These are phyloP conservation scores for Fraxinus floribunda DNA, from an alignment of 305 asterid genomes.

Conservation along the genomic window DNA sequence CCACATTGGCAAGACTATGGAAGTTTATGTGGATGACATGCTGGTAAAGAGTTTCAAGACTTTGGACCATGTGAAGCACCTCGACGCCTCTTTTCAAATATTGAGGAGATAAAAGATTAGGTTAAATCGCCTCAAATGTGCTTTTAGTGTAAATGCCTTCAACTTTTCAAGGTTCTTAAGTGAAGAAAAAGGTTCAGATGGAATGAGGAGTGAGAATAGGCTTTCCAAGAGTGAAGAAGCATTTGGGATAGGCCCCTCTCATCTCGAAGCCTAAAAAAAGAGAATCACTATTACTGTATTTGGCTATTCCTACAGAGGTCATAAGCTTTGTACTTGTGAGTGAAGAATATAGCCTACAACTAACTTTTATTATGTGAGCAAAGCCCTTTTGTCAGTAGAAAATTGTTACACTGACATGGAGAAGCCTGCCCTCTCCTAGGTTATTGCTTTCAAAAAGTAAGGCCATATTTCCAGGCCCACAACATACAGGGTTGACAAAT, in stretches of 20 bases:
- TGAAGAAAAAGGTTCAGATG: not conserved
- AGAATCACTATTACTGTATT: too few species aligned
- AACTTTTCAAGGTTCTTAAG: not conserved
- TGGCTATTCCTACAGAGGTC: too few species aligned
- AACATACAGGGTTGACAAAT: not conserved
- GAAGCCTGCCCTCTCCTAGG: not conserved
- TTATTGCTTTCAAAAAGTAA: not conserved
- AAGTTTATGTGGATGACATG: not conserved
- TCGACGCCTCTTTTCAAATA: not conserved
- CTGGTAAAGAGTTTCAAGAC: not conserved
- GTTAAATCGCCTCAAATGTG: not conserved
- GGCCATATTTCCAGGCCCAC: not conserved
- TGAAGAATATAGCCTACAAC: too few species aligned
- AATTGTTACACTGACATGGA: too few species aligned
- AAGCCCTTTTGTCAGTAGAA: too few species aligned
- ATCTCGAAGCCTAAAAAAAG: too few species aligned
- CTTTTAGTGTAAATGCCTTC: not conserved
- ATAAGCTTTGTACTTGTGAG: too few species aligned
- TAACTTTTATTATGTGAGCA: too few species aligned
- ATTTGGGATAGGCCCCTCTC: too few species aligned
- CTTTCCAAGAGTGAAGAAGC: too few species aligned
- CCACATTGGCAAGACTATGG: not conserved
- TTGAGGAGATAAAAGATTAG: not conserved
- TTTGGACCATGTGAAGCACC: not conserved
- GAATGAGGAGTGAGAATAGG: too few species aligned